Conservation (phyloP, 2,329 filamentous ascomycete species). For the Pestalotiopsis sp. region DNA sequence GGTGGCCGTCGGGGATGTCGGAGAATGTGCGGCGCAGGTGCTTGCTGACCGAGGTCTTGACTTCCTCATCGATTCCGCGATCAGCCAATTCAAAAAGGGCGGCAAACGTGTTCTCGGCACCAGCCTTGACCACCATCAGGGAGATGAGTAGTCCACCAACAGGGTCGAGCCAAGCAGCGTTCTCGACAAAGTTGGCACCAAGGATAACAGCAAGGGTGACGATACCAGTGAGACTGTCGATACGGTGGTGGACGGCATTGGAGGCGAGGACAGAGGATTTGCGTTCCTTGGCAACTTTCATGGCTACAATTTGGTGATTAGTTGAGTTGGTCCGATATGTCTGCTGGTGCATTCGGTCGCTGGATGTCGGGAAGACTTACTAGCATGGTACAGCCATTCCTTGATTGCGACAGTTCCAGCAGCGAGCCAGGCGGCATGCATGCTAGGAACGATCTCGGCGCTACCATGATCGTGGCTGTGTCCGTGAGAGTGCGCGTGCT, state of each 20-base stretch:
- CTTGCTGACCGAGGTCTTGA: slow-evolving; percentile 71
- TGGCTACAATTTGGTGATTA: slow-evolving; percentile 58
- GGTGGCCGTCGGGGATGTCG: slow-evolving; percentile 53
- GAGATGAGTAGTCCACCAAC: slow-evolving; percentile 93
- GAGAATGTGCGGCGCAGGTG: slow-evolving; percentile 64
- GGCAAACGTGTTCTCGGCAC: slow-evolving; percentile 80
- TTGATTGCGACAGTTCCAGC: slow-evolving; percentile 88
- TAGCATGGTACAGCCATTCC: slow-evolving; percentile 96
- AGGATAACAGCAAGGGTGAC: slow-evolving; percentile 89
- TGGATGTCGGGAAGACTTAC: slow-evolving; percentile 56
- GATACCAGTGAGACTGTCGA: slow-evolving; percentile 93
- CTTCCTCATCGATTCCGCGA: slow-evolving; percentile 81
- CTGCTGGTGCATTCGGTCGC: background rate
- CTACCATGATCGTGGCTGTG: slow-evolving; percentile 69
- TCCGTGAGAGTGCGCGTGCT: slow-evolving; percentile 62
- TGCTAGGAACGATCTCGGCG: slow-evolving; percentile 70
- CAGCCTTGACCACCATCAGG: slow-evolving; percentile 88
- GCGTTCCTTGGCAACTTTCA: slow-evolving; percentile 92
- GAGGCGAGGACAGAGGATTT: slow-evolving; percentile 95
- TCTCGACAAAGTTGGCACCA: slow-evolving; percentile 82
- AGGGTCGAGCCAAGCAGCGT: slow-evolving; percentile 91
- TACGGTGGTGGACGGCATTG: slow-evolving; percentile 93
- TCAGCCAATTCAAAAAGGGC: slow-evolving; percentile 91
- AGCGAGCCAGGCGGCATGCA: slow-evolving; percentile 95
- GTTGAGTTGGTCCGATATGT: slow-evolving; percentile 12